These are phyloP conservation scores for Camellia granthamiana DNA, from an alignment of 148 eudicot species.

Conservation along the genomic window DNA sequence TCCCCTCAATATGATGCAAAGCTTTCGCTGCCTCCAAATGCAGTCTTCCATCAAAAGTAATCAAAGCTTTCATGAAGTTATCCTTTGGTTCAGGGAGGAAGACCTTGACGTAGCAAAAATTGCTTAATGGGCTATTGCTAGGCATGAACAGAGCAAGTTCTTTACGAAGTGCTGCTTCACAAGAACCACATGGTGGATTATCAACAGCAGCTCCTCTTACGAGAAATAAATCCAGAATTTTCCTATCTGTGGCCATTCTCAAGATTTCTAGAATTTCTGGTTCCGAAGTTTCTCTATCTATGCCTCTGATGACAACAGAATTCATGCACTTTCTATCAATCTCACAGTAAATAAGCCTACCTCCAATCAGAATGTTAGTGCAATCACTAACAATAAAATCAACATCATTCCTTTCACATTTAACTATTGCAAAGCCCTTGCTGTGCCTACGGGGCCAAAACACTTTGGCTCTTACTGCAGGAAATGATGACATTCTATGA, in stretches of 20 bases:
- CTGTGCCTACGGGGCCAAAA: conserved; percentile 10
- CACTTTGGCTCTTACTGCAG: conserved; percentile 11
- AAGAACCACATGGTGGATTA: background rate
- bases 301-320: background rate
- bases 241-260: background rate
- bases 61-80: conserved; percentile 2
- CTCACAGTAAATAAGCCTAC: background rate
- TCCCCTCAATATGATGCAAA: conserved; percentile 1
- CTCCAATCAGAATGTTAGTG: background rate
- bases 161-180: conserved; percentile 1
- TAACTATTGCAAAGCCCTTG: background rate
- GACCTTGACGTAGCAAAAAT: background rate
- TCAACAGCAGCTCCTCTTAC: conserved; percentile 4
- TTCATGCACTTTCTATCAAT: background rate
- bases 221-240: background rate
- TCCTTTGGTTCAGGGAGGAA: background rate
- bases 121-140: background rate
- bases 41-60: conserved; percentile 5
- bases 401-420: background rate
- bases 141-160: background rate
- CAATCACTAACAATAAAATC: background rate
- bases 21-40: conserved; percentile 12
- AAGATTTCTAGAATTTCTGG: conserved; percentile 1
- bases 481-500: background rate
- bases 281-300: conserved; percentile 4